Evolutionary conservation across 1,139 yeast genomes (phyloP).

Genomic region (Protomyces macrosporus): DNA sequence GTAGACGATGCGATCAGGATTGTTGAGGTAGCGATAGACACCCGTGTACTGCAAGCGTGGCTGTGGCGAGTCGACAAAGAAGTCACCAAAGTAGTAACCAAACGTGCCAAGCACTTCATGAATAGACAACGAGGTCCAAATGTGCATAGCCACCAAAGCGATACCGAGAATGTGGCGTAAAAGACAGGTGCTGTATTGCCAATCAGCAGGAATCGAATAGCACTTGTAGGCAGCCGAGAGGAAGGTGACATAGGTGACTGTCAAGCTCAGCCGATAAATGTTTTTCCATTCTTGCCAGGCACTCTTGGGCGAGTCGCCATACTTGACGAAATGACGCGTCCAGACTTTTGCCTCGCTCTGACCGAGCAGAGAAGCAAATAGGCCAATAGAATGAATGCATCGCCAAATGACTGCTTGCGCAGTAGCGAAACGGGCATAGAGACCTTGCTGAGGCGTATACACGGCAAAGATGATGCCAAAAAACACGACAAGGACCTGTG

Average conservation of each 20-base stretch:
- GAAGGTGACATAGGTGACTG: constrained; percentile 44
- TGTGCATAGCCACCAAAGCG: constrained; percentile 55
- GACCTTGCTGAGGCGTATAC: constrained; percentile 41
- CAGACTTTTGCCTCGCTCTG: constrained; percentile 63
- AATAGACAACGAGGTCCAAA: constrained; percentile 68
- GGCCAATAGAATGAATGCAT: constrained; percentile 50
- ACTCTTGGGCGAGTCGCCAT: constrained; percentile 61
- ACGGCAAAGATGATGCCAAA: constrained; percentile 47
- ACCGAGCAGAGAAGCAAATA: constrained; percentile 51
- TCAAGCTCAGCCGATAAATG: constrained; percentile 52
- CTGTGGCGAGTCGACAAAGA: constrained; percentile 58
- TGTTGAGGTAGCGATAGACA: constrained; percentile 74
- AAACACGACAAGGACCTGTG: constrained; percentile 48
- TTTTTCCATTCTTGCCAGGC: constrained; percentile 76
- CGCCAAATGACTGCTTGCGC: constrained; percentile 50
- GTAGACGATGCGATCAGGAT: constrained; percentile 79
- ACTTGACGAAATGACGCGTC: constrained; percentile 61
- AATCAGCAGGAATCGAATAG: constrained; percentile 21
- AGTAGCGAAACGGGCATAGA: constrained; percentile 43
- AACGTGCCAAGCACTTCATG: constrained; percentile 72
- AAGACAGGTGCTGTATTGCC: constrained; percentile 36
- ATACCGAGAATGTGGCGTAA: constrained; percentile 58
- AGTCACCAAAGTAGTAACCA: constrained; percentile 90
- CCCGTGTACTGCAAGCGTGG: constrained; percentile 65
- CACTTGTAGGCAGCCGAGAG: constrained; percentile 34